Percentiles rank a stretch among this genome's conserved stretches.
These are phyloP conservation scores for Hypoxylon sp. DNA, from an alignment of 2,329 filamentous ascomycete species.

Conservation along the genomic window DNA sequence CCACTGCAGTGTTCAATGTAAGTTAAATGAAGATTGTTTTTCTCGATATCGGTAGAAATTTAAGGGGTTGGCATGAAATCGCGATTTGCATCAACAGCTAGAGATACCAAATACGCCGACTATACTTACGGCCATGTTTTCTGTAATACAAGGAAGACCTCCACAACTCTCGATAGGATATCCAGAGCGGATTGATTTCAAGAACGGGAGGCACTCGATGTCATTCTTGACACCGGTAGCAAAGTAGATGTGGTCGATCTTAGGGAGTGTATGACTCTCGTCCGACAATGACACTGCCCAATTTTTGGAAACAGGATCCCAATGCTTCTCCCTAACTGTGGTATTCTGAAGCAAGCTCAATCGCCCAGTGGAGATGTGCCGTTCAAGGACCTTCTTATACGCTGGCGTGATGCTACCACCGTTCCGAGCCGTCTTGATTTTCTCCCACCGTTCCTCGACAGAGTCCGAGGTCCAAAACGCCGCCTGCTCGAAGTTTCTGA, in stretches of 20 bases:
- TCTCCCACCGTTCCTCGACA: slow-evolving; percentile 76
- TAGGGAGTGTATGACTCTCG: slow-evolving; percentile 66
- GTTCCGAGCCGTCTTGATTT: slow-evolving; percentile 75
- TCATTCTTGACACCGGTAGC: slow-evolving; percentile 80
- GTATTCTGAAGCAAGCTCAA: slow-evolving; percentile 72
- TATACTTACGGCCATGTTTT: slow-evolving; percentile 72
- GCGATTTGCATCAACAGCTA: background rate
- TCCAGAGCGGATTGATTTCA: slow-evolving; percentile 70
- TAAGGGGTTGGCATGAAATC: background rate
- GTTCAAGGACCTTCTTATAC: slow-evolving; percentile 76
- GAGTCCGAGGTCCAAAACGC: slow-evolving; percentile 83
- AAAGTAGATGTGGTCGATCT: slow-evolving; percentile 78
- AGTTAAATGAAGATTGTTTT: slow-evolving; percentile 2
- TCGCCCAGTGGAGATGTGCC: slow-evolving; percentile 66
- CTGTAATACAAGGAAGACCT: slow-evolving; percentile 79
- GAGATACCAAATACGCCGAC: background rate
- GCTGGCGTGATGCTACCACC: slow-evolving; percentile 83
- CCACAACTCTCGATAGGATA: slow-evolving; percentile 74
- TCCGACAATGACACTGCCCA: slow-evolving; percentile 58
- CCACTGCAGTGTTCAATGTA: slow-evolving; percentile 64
- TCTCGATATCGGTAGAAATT: background rate
- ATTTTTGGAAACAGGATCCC: slow-evolving; percentile 62
- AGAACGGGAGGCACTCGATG: slow-evolving; percentile 71
- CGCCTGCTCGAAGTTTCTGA: slow-evolving; percentile 82
- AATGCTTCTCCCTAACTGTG: slow-evolving; percentile 65